A percentile compares a stretch with the other conserved stretches of the same genome.
These are phyloP conservation scores for Paraconiothyrium brasiliense DNA, from an alignment of 2,329 filamentous ascomycete species.

Conservation along the genomic window DNA sequence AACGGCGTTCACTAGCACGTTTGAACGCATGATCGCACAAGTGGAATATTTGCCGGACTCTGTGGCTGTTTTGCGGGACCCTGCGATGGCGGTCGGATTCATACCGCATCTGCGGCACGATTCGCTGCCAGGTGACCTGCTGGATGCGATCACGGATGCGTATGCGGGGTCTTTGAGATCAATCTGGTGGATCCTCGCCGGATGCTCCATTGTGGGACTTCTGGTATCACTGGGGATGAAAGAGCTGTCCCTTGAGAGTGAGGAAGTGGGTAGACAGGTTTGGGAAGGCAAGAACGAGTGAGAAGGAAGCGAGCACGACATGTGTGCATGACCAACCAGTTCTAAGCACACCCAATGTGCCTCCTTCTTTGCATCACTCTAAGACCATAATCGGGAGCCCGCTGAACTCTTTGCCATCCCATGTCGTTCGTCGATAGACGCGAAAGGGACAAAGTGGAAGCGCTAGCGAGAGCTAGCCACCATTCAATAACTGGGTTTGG, in stretches of 20 bases:
- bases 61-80: slow-evolving; percentile 15
- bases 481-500: neutral
- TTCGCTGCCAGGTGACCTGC: neutral
- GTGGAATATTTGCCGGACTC: slow-evolving; percentile 11
- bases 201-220: slow-evolving; percentile 1
- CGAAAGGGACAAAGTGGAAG: neutral
- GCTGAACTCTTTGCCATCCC: neutral
- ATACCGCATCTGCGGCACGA: slow-evolving; percentile 15
- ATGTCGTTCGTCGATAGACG: neutral
- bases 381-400: neutral
- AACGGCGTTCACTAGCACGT: slow-evolving; percentile 41
- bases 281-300: slow-evolving; percentile 6
- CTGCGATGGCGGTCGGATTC: slow-evolving; percentile 18
- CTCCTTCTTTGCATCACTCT: neutral
- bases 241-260: slow-evolving; percentile 16
- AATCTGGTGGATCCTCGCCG: slow-evolving; percentile 8
- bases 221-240: neutral
- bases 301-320: neutral
- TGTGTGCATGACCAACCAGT: neutral
- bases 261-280: slow-evolving; percentile 16
- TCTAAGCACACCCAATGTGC: neutral
- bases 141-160: slow-evolving; percentile 1
- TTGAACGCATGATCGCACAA: neutral
- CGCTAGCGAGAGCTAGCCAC: neutral
- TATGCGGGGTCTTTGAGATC: slow-evolving; percentile 5